Evolutionary conservation across 2,329 filamentous ascomycete genomes (phyloP).

Genomic region (Cytospora paraplurivora): DNA sequence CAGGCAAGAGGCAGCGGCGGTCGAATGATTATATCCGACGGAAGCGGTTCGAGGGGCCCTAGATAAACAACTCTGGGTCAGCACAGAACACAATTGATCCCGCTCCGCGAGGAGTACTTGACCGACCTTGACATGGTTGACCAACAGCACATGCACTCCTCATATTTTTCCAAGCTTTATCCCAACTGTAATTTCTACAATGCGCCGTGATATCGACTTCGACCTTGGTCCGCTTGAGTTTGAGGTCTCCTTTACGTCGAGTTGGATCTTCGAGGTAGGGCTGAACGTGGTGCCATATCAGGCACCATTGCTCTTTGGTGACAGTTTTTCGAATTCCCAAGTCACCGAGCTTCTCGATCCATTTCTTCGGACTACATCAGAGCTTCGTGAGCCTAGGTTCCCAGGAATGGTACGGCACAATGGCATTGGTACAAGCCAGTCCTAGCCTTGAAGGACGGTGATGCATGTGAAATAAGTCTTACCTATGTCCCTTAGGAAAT

Average conservation of each 20-base stretch:
- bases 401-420: too few species aligned
- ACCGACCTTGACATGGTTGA: neutral
- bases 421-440: too few species aligned
- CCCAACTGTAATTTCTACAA: neutral
- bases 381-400: neutral
- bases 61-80: neutral
- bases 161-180: constrained; percentile 9
- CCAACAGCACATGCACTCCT: neutral
- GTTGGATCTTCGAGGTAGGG: neutral
- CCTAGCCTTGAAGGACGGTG: neutral
- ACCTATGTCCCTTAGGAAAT: neutral
- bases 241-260: neutral
- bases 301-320: neutral
- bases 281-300: neutral
- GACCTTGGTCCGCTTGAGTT: neutral
- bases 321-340: neutral
- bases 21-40: neutral
- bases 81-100: neutral
- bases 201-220: neutral
- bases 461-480: neutral
- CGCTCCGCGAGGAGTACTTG: neutral
- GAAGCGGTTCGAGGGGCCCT: neutral
- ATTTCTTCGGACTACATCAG: neutral
- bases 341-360: constrained; percentile 1
- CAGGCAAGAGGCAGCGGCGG: neutral